Percentiles rank a stretch among this genome's conserved stretches.
phyloP scores from a whole-genome alignment of 371 early-diverging fungal genomes.

The Zopfochytrium polystomum region DNA sequence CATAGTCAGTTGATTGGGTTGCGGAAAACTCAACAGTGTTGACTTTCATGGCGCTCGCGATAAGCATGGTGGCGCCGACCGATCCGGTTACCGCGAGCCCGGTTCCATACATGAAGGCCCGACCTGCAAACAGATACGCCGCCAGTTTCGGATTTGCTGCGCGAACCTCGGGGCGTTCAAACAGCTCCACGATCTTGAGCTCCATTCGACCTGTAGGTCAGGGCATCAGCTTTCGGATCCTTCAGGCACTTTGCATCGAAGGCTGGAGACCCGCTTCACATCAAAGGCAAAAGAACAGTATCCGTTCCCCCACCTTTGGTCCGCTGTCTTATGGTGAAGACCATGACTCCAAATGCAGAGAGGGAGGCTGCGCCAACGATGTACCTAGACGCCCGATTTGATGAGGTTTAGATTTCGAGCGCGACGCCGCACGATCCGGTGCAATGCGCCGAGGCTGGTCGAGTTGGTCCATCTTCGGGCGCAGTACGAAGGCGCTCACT shows the following conservation, averaged over 20 bases:
- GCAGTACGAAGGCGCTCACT: neutral
- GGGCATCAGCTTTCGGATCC: too few species aligned
- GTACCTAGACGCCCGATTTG: slow-evolving; percentile 29
- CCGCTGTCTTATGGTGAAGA: slow-evolving; percentile 30
- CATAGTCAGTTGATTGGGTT: neutral
- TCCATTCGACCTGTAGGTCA: slow-evolving; percentile 29
- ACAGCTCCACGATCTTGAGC: slow-evolving; percentile 27
- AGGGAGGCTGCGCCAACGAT: slow-evolving; percentile 31
- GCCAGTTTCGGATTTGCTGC: slow-evolving; percentile 42
- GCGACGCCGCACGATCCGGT: too few species aligned
- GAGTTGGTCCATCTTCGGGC: too few species aligned
- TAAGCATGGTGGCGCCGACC: slow-evolving; percentile 29
- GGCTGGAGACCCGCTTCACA: neutral
- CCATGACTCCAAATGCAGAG: slow-evolving; percentile 24
- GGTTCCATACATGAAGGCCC: slow-evolving; percentile 32
- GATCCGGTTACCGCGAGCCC: slow-evolving; percentile 31
- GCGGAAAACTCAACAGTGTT: slow-evolving; percentile 24
- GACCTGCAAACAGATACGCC: slow-evolving; percentile 44
- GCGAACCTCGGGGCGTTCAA: slow-evolving; percentile 23
- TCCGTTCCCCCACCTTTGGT: slow-evolving; percentile 20
- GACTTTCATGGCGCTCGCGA: slow-evolving; percentile 34
- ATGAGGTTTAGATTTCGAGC: too few species aligned
- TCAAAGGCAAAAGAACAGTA: too few species aligned
- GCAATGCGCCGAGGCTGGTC: too few species aligned
- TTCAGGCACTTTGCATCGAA: too few species aligned